phyloP scores from a whole-genome alignment of 805 yeast genomes.

The Yamadazyma philogaea region DNA sequence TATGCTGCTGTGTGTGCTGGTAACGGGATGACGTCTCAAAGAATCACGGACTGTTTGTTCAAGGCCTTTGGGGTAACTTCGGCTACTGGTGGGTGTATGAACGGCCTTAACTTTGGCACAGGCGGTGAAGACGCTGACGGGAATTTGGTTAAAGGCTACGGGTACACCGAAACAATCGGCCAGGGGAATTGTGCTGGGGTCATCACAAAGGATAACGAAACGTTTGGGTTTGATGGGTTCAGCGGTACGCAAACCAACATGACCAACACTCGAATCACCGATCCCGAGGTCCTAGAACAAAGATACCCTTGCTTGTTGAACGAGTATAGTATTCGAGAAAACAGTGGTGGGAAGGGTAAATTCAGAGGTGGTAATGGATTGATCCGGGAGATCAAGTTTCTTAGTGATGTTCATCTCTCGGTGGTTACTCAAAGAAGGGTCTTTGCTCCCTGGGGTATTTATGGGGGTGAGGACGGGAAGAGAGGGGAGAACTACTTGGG shows the following conservation, averaged over 20 bases:
- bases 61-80: conserved; percentile 21
- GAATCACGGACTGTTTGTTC: conserved; percentile 20
- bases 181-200: conserved; percentile 21
- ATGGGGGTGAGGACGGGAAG: conserved; percentile 25
- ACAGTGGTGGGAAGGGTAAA: conserved; percentile 19
- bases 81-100: conserved; percentile 22
- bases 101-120: conserved; percentile 20
- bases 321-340: conserved; percentile 14
- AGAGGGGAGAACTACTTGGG: conserved; percentile 38
- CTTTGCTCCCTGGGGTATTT: conserved; percentile 23
- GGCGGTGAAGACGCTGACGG: conserved; percentile 18
- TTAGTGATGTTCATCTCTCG: conserved; percentile 16
- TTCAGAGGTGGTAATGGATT: conserved; percentile 20
- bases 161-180: conserved; percentile 18
- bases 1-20: conserved; percentile 21
- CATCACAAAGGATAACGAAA: conserved; percentile 11
- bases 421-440: conserved; percentile 20
- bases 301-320: conserved; percentile 17
- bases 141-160: conserved; percentile 17
- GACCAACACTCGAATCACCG: conserved; percentile 24
- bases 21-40: conserved; percentile 22
- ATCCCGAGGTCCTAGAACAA: conserved; percentile 20
- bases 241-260: conserved; percentile 47
- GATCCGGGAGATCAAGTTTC: conserved; percentile 19
- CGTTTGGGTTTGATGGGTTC: conserved; percentile 16